Conservation (phyloP, 2,329 filamentous ascomycete genomes). For the Stachybotrys chartarum region DNA sequence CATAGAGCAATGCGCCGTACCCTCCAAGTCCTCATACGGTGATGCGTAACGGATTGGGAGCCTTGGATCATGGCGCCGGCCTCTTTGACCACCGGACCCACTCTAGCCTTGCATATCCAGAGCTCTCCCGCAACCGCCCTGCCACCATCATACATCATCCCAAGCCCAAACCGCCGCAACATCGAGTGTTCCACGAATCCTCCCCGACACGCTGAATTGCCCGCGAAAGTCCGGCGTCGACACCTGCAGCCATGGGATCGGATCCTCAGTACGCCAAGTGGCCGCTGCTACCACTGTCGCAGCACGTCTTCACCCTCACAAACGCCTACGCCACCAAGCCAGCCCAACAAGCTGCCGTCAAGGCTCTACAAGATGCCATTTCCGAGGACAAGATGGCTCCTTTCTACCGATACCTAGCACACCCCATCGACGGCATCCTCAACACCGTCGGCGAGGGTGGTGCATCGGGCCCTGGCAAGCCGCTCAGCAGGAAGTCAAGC, state of each 20-base stretch:
- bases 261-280: constrained; percentile 84
- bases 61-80: not conserved
- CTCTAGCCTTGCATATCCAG: not conserved
- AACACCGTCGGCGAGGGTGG: constrained; percentile 64
- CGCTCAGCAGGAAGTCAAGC: constrained; percentile 61
- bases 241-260: constrained; percentile 55
- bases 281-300: constrained; percentile 72
- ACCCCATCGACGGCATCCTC: constrained; percentile 74
- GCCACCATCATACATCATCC: not conserved
- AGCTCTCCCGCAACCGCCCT: not conserved
- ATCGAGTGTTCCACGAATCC: not conserved
- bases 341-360: constrained; percentile 63
- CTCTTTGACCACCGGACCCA: not conserved
- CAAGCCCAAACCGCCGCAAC: not conserved
- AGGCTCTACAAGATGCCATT: constrained; percentile 76
- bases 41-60: not conserved
- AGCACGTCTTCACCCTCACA: constrained; percentile 82
- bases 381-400: constrained; percentile 79
- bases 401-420: constrained; percentile 76
- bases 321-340: constrained; percentile 64
- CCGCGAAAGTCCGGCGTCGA: not conserved
- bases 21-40: not conserved
- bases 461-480: constrained; percentile 44
- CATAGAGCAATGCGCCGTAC: not conserved
- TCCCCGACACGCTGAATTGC: constrained; percentile 12